Percentiles rank a stretch among this genome's conserved stretches.
These are phyloP conservation scores for Eimeria acervulina DNA, from an alignment of 169 alveolate species.

Conservation along the genomic window DNA sequence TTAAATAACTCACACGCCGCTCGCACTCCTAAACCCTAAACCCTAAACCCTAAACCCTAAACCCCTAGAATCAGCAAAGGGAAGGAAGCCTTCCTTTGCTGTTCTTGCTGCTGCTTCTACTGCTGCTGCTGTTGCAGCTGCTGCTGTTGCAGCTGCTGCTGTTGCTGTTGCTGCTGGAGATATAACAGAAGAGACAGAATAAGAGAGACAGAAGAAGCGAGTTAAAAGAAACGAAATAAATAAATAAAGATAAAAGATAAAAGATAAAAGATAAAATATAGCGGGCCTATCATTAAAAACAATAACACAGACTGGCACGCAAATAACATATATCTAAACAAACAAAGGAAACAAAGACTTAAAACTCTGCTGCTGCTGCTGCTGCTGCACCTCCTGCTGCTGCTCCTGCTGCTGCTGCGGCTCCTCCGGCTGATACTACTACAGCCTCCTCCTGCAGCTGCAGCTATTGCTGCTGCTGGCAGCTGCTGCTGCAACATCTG, in stretches of 20 bases:
- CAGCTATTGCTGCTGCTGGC: background rate
- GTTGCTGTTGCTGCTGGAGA: slow-evolving; percentile 25
- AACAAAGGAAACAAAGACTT: too few relatives aligned
- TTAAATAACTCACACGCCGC: slow-evolving; percentile 4
- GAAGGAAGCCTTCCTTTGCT: background rate
- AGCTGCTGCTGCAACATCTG: background rate
- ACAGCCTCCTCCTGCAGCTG: background rate
- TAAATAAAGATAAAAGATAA: too few relatives aligned
- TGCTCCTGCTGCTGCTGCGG: background rate
- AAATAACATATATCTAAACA: background rate
- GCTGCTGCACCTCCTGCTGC: background rate
- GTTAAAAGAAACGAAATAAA: too few relatives aligned
- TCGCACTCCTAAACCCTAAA: slow-evolving; percentile 3
- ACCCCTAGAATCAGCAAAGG: background rate
- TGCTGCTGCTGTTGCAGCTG: background rate
- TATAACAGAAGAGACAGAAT: background rate
- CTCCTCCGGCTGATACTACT: background rate
- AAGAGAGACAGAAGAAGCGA: background rate
- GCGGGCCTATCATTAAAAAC: too few relatives aligned
- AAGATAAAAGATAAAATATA: too few relatives aligned
- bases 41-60: slow-evolving; percentile 37
- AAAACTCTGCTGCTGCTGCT: background rate
- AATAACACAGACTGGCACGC: too few relatives aligned
- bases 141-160: background rate
- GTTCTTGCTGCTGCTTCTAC: background rate